Evolutionary conservation across 75 land plant genomes (phyloP).

Genomic region (Pinus albicaulis): DNA sequence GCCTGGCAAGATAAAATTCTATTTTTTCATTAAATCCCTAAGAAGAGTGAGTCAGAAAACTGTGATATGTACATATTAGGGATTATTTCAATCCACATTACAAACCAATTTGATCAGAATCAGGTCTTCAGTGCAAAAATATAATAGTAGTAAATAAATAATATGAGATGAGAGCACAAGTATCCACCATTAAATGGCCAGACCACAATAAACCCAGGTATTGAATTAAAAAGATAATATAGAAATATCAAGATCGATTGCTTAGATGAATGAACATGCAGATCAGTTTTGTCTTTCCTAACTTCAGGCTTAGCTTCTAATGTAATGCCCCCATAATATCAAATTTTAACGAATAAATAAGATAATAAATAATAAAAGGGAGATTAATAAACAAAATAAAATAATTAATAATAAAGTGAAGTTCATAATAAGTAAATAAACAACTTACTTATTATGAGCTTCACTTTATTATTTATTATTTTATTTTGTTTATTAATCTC

Average conservation of each 20-base stretch:
- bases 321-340: no score
- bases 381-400: no score
- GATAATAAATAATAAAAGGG: no score
- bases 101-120: not conserved
- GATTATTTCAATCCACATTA: not conserved
- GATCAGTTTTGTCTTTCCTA: not conserved
- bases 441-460: no score
- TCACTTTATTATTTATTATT: no score
- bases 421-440: no score
- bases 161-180: not conserved
- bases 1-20: not conserved
- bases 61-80: not conserved
- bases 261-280: not conserved
- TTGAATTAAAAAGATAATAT: not conserved
- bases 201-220: not conserved
- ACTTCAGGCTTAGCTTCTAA: not conserved
- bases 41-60: not conserved
- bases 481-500: no score
- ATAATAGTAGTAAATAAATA: not conserved
- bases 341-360: no score
- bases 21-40: not conserved
- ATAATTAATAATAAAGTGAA: no score
- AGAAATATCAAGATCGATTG: not conserved
- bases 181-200: not conserved
- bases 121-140: not conserved